Percentiles rank a stretch among this genome's conserved stretches.
Evolutionary conservation across 345 rosid genomes (phyloP).

Genomic region (Cochlearia excelsa): DNA sequence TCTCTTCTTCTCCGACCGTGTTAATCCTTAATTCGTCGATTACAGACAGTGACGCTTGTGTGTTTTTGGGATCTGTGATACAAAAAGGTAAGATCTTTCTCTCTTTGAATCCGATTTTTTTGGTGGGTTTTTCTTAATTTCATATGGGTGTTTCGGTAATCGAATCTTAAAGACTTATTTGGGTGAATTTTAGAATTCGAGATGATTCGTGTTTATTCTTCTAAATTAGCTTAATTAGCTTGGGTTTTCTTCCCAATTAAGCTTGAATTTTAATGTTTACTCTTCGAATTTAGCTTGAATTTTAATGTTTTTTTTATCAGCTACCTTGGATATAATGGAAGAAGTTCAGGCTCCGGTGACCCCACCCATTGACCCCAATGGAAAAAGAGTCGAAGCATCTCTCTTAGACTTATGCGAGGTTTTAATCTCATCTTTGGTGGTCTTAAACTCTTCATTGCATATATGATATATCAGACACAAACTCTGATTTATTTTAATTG

Average conservation of each 20-base stretch:
- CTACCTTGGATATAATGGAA: slow-evolving; percentile 31
- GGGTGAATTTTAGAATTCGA: background rate
- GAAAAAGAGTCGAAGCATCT: slow-evolving; percentile 28
- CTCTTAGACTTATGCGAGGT: slow-evolving; percentile 39
- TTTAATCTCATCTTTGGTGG: background rate
- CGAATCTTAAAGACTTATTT: background rate
- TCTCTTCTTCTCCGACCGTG: background rate
- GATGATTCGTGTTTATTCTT: background rate
- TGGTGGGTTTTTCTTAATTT: background rate
- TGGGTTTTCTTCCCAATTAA: too few relatives aligned
- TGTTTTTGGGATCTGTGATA: slow-evolving; percentile 29
- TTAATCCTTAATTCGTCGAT: slow-evolving; percentile 25
- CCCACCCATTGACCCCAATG: slow-evolving; percentile 36
- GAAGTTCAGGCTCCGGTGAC: slow-evolving; percentile 41
- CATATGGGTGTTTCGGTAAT: slow-evolving; percentile 1
- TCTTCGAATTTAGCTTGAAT: too few relatives aligned
- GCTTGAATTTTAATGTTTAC: too few relatives aligned
- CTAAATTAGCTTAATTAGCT: too few relatives aligned
- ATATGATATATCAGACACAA: background rate
- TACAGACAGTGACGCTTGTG: slow-evolving; percentile 15
- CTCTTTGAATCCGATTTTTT: slow-evolving; percentile 5
- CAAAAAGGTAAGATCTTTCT: slow-evolving; percentile 24
- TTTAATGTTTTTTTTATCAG: slow-evolving; percentile 3
- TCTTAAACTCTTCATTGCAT: slow-evolving; percentile 4
- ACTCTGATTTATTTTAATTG: background rate